Percentiles rank a stretch among this genome's conserved stretches.
Evolutionary conservation across 441 rosid genomes (phyloP).

Genomic region (Adansonia madagascariensis): DNA sequence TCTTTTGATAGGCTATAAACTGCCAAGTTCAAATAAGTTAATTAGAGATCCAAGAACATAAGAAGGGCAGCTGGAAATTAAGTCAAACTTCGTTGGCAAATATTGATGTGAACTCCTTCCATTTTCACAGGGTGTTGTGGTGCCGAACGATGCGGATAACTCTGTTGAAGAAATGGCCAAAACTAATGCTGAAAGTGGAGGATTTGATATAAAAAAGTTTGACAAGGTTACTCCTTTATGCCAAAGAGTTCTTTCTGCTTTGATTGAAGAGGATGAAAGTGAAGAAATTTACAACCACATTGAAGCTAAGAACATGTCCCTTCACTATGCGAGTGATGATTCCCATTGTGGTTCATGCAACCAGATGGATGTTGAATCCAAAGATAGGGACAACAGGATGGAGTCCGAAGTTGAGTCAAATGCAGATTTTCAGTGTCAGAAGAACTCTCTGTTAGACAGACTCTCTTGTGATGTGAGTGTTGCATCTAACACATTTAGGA

Average conservation of each 20-base stretch:
- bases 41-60: slow-evolving; percentile 1
- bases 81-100: slow-evolving; percentile 10
- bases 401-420: slow-evolving; percentile 77
- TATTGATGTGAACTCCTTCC: slow-evolving; percentile 26
- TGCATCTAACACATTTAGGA: slow-evolving; percentile 55
- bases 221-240: slow-evolving; percentile 68
- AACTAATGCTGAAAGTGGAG: slow-evolving; percentile 49
- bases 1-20: slow-evolving; percentile 4
- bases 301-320: slow-evolving; percentile 65
- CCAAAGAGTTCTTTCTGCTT: slow-evolving; percentile 90
- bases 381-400: slow-evolving; percentile 64
- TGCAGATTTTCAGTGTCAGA: slow-evolving; percentile 63
- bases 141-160: slow-evolving; percentile 46
- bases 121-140: slow-evolving; percentile 52
- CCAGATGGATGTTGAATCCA: slow-evolving; percentile 64
- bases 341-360: slow-evolving; percentile 81
- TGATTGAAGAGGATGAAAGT: slow-evolving; percentile 92
- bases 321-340: slow-evolving; percentile 80
- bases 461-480: slow-evolving; percentile 65
- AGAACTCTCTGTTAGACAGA: slow-evolving; percentile 56
- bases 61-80: slow-evolving; percentile 4
- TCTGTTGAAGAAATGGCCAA: slow-evolving; percentile 51
- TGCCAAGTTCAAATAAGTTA: slow-evolving; percentile 13
- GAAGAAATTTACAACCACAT: slow-evolving; percentile 52
- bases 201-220: slow-evolving; percentile 53